Conservation (phyloP, 2,329 filamentous ascomycete species). For the Calonectria montana region DNA sequence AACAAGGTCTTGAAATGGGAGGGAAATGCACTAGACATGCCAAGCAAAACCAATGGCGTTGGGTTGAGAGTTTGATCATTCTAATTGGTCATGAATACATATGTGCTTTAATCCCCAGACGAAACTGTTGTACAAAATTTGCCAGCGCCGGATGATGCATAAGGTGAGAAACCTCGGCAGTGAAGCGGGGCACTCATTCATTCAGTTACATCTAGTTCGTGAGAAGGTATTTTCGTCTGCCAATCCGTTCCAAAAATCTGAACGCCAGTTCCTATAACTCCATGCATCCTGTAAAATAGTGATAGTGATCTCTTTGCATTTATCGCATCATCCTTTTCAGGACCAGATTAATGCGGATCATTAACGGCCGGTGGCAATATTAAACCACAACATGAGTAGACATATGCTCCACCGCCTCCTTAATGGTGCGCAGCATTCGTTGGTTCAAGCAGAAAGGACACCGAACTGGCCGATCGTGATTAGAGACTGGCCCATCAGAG, state of each 20-base stretch:
- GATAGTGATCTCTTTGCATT: background rate
- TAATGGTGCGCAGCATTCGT: slow-evolving; percentile 69
- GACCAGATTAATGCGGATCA: background rate
- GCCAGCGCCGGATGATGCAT: background rate
- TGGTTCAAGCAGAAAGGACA: slow-evolving; percentile 73
- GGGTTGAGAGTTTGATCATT: background rate
- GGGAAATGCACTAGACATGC: slow-evolving; percentile 16
- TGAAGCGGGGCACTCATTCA: background rate
- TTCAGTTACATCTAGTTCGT: slow-evolving; percentile 9
- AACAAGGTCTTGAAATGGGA: background rate
- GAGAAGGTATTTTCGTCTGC: slow-evolving; percentile 5
- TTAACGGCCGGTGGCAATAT: background rate
- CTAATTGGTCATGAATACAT: background rate
- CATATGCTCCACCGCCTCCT: slow-evolving; percentile 72
- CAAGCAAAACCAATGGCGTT: slow-evolving; percentile 8
- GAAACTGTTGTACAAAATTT: background rate
- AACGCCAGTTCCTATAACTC: slow-evolving; percentile 18
- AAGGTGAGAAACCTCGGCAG: background rate
- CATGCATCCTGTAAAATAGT: slow-evolving; percentile 9
- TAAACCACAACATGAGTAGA: slow-evolving; percentile 69
- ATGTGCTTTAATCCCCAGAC: background rate
- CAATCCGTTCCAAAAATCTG: background rate
- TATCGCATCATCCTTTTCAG: background rate
- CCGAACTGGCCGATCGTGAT: slow-evolving; percentile 61
- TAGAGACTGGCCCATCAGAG: slow-evolving; percentile 58